Conservation (phyloP, 2,329 filamentous ascomycete species). For the Septoria linicola region DNA sequence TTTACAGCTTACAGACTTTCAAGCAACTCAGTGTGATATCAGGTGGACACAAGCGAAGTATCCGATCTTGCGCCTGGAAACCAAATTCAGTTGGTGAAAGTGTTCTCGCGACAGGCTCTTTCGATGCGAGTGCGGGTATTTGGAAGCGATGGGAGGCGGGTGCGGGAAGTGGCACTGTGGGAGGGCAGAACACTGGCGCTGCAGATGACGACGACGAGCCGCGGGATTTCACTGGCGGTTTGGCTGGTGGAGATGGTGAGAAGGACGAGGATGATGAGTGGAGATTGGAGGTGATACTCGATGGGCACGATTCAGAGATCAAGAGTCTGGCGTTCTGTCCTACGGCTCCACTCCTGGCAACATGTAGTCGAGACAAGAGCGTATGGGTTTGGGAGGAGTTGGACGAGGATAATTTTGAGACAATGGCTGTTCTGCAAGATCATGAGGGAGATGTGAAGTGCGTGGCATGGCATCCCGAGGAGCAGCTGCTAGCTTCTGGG, state of each 20-base stretch:
- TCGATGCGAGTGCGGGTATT: constrained; percentile 82
- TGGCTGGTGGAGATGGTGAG: constrained; percentile 32
- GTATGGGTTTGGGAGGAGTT: constrained; percentile 99
- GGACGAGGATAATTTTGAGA: constrained; percentile 94
- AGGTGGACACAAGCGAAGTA: constrained; percentile 85
- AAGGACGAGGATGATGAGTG: constrained; percentile 74
- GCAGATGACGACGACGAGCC: constrained; percentile 23
- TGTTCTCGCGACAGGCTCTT: constrained; percentile 86
- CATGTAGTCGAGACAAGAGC: constrained; percentile 86
- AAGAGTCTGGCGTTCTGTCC: constrained; percentile 74
- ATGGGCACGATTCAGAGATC: constrained; percentile 94
- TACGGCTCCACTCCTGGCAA: constrained; percentile 76
- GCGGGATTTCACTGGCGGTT: constrained; percentile 36
- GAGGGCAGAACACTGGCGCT: constrained; percentile 8
- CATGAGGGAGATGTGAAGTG: constrained; percentile 95
- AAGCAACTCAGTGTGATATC: constrained; percentile 74
- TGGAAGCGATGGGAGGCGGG: constrained; percentile 65
- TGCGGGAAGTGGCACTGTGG: constrained; percentile 25
- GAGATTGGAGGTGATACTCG: constrained; percentile 87
- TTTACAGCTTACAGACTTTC: constrained; percentile 84
- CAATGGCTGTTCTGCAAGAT: constrained; percentile 88
- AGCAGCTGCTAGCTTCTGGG: constrained; percentile 77
- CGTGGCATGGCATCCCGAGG: constrained; percentile 83
- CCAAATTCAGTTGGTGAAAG: constrained; percentile 63
- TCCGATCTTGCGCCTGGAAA: constrained; percentile 88